Evolutionary conservation across 768 basidiomycete species (phyloP), one percentile per base, ranked within the genome.

Genomic region (Kwoniella heveanensis): DNA sequence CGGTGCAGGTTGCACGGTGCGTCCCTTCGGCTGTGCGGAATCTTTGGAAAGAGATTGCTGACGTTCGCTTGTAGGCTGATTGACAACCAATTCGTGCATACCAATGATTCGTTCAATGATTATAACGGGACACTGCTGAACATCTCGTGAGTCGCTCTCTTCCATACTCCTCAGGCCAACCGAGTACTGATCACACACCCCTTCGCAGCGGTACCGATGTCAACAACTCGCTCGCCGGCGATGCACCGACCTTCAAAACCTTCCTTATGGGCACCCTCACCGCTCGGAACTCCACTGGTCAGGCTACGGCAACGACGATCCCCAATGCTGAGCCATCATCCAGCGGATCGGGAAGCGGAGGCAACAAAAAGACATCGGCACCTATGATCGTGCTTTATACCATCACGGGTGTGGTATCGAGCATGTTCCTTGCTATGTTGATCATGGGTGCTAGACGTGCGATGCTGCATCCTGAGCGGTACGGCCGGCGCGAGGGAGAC

Each of bases 371-470:
- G 64, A 88, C 88, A 1, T 85, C 86, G 19, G 81, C 92, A 36
- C 90, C 92, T 0, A 94, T 95, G 92, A 80, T 83, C 61, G 78
- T 80, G n/a, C 68, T 82, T 21, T 95, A 95, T 75, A 86, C 87
- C 2, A 91, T 95, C 69, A 92, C 91, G 0, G 93, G 91, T 3
- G 88, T 90, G 67, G 91, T 97, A 39, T 90, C 90, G 24, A 86
- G 86, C 25, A 82, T 93, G 22, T 94, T 96, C 80, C 86, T 87
- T 66, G 81, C 90, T 50, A 91, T 96, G 63, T 89, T 96, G 67
- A 80, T 92, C 13, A 88, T 89, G 19, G 92, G 93, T 19, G 90
- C 90, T 0, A 83, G 94, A 51, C 83, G 91, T 25, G 90, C 91
- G 1, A 84, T 91, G 54, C 86, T 91, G 1, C 87, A 95, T 79